Evolutionary conservation across 176 grass and related monocot genomes (phyloP).

Genomic region (Zoysia japonica): DNA sequence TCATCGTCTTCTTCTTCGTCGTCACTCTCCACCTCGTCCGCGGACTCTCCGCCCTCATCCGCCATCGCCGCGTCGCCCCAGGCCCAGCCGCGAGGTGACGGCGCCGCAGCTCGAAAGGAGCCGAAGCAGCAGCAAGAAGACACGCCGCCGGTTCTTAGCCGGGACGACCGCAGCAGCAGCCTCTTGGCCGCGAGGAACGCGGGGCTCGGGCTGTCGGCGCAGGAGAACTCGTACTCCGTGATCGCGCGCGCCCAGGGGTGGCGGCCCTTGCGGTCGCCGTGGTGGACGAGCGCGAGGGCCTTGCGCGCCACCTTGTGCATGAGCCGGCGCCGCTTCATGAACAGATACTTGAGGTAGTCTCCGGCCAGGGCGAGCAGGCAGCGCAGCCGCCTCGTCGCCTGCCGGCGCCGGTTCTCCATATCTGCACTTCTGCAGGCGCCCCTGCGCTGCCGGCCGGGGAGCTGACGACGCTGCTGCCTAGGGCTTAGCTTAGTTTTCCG

Average conservation of each 20-base stretch:
- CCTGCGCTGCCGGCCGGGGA: background rate
- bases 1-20: background rate
- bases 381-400: conserved; percentile 27
- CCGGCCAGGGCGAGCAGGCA: conserved; percentile 31
- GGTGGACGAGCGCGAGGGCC: conserved; percentile 38
- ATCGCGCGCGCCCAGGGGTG: conserved; percentile 16
- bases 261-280: conserved; percentile 19
- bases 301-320: conserved; percentile 45
- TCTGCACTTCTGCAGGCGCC: too few species aligned
- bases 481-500: conserved; percentile 7
- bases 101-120: background rate
- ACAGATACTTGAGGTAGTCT: conserved; percentile 58
- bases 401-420: conserved; percentile 9
- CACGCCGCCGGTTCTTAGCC: conserved; percentile 4
- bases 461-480: background rate
- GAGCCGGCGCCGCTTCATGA: conserved; percentile 51
- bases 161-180: conserved; percentile 50
- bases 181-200: conserved; percentile 39
- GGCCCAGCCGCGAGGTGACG: background rate
- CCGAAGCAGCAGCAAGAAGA: conserved; percentile 34
- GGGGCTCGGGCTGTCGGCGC: conserved; percentile 63
- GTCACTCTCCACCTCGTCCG: background rate
- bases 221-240: conserved; percentile 74
- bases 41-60: background rate
- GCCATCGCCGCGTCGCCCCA: background rate